Conservation (phyloP, 202 grass and related monocot genomes). For the Elaeis oleifera region DNA sequence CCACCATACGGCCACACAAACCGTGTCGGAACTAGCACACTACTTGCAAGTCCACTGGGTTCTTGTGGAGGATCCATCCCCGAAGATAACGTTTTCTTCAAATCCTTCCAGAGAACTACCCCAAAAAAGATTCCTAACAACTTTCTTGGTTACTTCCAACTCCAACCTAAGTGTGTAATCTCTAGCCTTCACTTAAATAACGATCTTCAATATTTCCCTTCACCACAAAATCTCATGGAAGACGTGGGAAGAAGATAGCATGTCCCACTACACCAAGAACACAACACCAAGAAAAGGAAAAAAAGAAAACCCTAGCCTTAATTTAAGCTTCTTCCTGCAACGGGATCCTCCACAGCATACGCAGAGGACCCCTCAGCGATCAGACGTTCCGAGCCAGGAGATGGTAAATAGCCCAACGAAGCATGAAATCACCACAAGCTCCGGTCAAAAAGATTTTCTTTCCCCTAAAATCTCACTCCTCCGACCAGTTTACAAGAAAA, state of each 20-base stretch:
- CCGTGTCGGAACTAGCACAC: slow-evolving; percentile 33
- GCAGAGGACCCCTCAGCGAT: slow-evolving; percentile 57
- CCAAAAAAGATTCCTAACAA: too few relatives aligned
- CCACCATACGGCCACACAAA: slow-evolving; percentile 97
- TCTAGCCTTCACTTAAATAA: too few relatives aligned
- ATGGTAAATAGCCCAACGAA: slow-evolving; percentile 6
- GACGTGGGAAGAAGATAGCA: neutral
- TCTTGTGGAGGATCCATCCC: slow-evolving; percentile 56
- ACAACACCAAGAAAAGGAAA: too few relatives aligned
- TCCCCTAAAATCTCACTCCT: slow-evolving; percentile 1
- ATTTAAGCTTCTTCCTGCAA: slow-evolving; percentile 35
- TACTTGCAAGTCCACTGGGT: slow-evolving; percentile 27
- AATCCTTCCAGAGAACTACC: neutral
- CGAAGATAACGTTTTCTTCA: slow-evolving; percentile 55
- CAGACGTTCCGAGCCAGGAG: slow-evolving; percentile 32
- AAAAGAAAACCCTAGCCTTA: slow-evolving; percentile 8
- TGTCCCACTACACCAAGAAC: neutral
- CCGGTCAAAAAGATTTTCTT: neutral
- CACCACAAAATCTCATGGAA: slow-evolving; percentile 3
- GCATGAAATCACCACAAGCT: slow-evolving; percentile 18
- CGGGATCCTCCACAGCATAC: slow-evolving; percentile 58
- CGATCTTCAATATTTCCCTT: slow-evolving; percentile 14
- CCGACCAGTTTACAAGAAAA: slow-evolving; percentile 2
- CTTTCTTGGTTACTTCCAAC: too few relatives aligned
- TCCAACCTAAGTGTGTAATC: too few relatives aligned